These are phyloP conservation scores for Pichia cabralensis DNA, from an alignment of 805 yeast genomes.

Conservation along the genomic window DNA sequence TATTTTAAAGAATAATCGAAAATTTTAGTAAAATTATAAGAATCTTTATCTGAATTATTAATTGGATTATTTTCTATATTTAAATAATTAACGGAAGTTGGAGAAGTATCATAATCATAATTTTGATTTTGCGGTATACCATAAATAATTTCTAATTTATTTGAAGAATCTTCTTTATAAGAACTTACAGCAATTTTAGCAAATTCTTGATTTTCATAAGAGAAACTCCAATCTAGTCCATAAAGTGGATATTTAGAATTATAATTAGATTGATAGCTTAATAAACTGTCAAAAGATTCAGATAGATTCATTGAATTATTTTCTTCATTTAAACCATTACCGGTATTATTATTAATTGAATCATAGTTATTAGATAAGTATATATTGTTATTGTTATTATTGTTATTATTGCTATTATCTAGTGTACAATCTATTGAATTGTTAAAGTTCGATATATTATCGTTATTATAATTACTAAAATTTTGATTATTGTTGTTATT, in stretches of 20 bases:
- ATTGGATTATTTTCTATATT: conserved; percentile 15
- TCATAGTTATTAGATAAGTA: no score
- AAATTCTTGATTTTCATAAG: conserved; percentile 20
- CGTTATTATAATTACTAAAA: no score
- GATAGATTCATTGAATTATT: no score
- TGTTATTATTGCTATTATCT: no score
- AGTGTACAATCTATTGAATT: no score
- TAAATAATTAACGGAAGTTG: conserved; percentile 11
- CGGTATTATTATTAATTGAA: no score
- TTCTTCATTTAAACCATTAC: no score
- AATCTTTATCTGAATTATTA: conserved; percentile 13
- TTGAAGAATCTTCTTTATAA: conserved; percentile 66
- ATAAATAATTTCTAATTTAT: conserved; percentile 47
- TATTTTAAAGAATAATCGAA: conserved; percentile 33
- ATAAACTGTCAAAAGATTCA: no score
- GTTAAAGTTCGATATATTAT: no score
- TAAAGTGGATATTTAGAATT: conserved; percentile 42
- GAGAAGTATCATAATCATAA: conserved; percentile 12
- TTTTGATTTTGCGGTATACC: no score
- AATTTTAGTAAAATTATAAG: conserved; percentile 9
- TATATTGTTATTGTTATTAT: no score
- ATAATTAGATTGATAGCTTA: conserved; percentile 32
- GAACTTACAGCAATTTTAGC: conserved; percentile 62
- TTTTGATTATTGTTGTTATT: no score
- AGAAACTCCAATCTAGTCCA: conserved; percentile 41